Conservation (phyloP, 495 filamentous ascomycete species). For the Hypoxylon intermedium region DNA sequence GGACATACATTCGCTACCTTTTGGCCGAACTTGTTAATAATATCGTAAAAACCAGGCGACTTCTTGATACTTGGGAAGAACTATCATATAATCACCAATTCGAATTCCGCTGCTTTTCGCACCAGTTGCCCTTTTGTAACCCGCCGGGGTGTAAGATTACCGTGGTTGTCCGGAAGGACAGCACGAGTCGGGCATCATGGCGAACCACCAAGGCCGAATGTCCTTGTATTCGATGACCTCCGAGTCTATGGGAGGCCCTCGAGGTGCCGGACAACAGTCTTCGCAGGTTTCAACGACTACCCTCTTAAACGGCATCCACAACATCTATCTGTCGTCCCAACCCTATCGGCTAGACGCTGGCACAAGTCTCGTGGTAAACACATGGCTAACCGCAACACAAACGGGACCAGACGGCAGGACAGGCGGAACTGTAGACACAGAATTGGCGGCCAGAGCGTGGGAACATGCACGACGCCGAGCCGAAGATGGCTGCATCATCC, state of each 20-base stretch:
- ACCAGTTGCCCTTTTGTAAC: background rate
- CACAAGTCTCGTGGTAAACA: conserved; percentile 92
- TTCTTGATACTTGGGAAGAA: background rate
- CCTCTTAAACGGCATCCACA: conserved; percentile 89
- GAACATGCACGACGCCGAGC: conserved; percentile 94
- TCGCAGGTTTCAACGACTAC: conserved; percentile 90
- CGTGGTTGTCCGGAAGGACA: conserved; percentile 50
- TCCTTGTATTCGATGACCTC: conserved; percentile 86
- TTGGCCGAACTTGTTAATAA: conserved; percentile 12
- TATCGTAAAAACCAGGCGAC: conserved; percentile 1
- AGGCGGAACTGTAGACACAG: conserved; percentile 80
- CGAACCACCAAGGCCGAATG: conserved; percentile 69
- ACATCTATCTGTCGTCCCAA: conserved; percentile 79
- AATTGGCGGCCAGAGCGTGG: conserved; percentile 85
- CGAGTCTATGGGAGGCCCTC: conserved; percentile 62
- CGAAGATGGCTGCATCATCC: conserved; percentile 91
- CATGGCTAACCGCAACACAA: conserved; percentile 82
- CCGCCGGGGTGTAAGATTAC: conserved; percentile 13
- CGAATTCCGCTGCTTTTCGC: conserved; percentile 4
- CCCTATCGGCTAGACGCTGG: conserved; percentile 88
- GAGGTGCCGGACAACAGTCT: conserved; percentile 68
- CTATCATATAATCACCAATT: conserved; percentile 8
- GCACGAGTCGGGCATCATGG: conserved; percentile 63
- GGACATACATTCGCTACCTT: conserved; percentile 30
- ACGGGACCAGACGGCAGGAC: conserved; percentile 67